These are phyloP conservation scores for Dichotomocladium elegans DNA, from an alignment of 371 early-diverging fungal genomes.

Conservation along the genomic window DNA sequence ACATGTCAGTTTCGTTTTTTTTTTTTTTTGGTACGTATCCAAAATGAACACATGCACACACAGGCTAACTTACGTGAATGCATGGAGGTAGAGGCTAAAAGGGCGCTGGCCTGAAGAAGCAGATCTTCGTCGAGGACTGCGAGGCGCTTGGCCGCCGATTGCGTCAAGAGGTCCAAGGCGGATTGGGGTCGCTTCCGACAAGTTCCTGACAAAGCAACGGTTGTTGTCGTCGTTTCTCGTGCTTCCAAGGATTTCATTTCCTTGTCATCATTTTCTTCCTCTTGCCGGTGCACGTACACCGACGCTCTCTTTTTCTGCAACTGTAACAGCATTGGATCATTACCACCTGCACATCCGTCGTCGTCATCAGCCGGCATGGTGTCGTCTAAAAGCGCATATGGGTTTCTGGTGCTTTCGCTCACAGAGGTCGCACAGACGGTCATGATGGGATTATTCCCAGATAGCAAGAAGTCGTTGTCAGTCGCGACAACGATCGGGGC, in stretches of 20 bases:
- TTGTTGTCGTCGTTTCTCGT: background rate
- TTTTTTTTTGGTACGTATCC: too few species aligned
- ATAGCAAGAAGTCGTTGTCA: constrained; percentile 16
- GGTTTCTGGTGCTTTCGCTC: constrained; percentile 29
- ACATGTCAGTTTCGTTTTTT: too few species aligned
- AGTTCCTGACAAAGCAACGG: background rate
- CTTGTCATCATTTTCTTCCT: too few species aligned
- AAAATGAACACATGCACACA: too few species aligned
- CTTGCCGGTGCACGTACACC: too few species aligned
- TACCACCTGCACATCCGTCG: too few species aligned
- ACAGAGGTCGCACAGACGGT: constrained; percentile 22
- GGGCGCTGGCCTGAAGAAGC: constrained; percentile 45
- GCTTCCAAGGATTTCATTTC: constrained; percentile 1
- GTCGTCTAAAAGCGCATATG: constrained; percentile 20
- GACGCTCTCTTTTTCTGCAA: background rate
- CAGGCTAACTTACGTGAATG: constrained; percentile 19
- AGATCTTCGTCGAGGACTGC: constrained; percentile 46
- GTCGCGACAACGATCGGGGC: constrained; percentile 25
- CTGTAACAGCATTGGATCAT: background rate
- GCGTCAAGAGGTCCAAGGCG: constrained; percentile 41
- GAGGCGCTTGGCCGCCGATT: constrained; percentile 38
- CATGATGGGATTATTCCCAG: constrained; percentile 28
- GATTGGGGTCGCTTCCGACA: constrained; percentile 36
- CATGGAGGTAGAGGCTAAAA: constrained; percentile 40
- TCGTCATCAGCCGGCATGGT: background rate